Base-by-base conservation (phyloP, 208 protist species). In the Wallacemonas sp. region DNA sequence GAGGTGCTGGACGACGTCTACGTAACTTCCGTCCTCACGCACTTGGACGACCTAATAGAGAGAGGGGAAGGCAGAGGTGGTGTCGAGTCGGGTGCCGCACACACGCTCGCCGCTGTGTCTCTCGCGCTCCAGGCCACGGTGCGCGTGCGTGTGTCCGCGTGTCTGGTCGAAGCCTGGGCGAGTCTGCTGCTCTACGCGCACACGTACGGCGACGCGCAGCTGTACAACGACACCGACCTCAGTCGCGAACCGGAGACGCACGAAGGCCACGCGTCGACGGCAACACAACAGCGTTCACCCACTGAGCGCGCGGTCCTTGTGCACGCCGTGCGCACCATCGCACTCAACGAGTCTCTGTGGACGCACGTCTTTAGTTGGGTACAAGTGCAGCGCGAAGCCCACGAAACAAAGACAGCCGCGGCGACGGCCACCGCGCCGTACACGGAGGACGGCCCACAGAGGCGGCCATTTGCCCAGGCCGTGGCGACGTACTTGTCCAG, bases 191-290 rank as follows among this genome's bases (percentile, higher is more conserved):
- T 65, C 61, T 54, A 54, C 29, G 42, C 39, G 18, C 61, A 65
- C 42, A 59, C 16, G 52, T 59, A 44, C 52, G 52, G 52, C 20
- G 52, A 59, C 52, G 61, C 61, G 29, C 39, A 49, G 42, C 26
- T 65, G 28, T 59, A 59, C 52, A 59, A 57, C 28, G 49, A 57
- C 20, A 33, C 16, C 31, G 52, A 59, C 16, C 10, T 23, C n/a
- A 23, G 25, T 8, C 16, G n/a, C 14, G 29, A 22, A 20, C 10
- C 3, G 48, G 26, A 10, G 7, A 3, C 10, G 31, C 3, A 55
- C 11, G 26, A 5, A 7, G 48, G 48, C 10, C 3, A 55, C 7
- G 42, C n/a, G n/a, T 23, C n/a, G 42, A 23, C n/a, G 42, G n/a
- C 16, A 16, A 48, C 10, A 22, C 10, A 48, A 31, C 4, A 55